Base-by-base conservation (phyloP, 768 basidiomycete genomes). In the Cytidiella melzeri region DNA sequence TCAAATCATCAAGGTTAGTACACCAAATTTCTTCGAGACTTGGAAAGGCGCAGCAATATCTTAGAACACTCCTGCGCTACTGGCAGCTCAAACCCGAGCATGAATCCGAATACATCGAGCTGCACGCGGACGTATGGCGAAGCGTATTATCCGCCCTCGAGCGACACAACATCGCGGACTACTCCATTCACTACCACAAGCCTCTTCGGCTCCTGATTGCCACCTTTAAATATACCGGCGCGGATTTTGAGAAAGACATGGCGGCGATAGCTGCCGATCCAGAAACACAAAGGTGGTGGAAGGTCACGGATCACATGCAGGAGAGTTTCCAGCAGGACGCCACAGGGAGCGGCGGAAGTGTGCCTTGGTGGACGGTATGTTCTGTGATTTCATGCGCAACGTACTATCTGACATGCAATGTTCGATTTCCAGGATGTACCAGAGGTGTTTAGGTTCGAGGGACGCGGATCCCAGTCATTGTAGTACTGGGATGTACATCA, bases 271-370 rank as follows among this genome's bases (percentile, higher is more conserved):
- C 73, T 3, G 76, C 77, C 15, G 83, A 87, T 60, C 70, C 76
- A 13, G 80, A 83, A 59, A 90, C 86, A n/a, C 75, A 74, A 61
- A 62, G 75, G 51, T 90, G 87, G 87, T 89, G 88, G 87, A 67
- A 71, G 56, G 62, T 87, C 39, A 89, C 85, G 0, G 87, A 88
- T 61, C 69, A 59, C 3, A 86, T 90, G 86, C 88, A 91, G 65
- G 79, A 83, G 64, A 84, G 80, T 58, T 79, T 89, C 38, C 72
- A 81, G n/a, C 72, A 77, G 3, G 84, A 77, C 34, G 86, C 87
- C 3, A 71, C 69, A 4, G 86, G 87, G 13, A 87, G 85, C 52
- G 85, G 79, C 10, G 73, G 72, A 20, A 79, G 76, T 3, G 66
- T 81, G 11, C 83, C 86, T 50, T 90, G 87, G 88, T 81, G 81